Evolutionary conservation across 345 rosid species (phyloP).

Genomic region (Populus davidiana): DNA sequence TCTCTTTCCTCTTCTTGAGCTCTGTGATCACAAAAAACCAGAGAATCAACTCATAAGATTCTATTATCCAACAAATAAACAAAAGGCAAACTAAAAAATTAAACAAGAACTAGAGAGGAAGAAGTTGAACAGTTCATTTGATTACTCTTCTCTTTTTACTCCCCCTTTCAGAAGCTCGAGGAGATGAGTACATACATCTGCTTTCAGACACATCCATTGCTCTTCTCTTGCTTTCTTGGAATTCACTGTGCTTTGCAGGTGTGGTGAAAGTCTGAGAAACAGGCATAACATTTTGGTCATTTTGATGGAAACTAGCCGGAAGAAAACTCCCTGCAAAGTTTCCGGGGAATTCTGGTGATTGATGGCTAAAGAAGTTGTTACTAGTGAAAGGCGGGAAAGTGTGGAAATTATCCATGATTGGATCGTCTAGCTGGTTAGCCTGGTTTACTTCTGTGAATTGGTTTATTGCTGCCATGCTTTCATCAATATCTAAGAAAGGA

Average conservation of each 20-base stretch:
- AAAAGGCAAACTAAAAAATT: background rate
- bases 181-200: constrained; percentile 33
- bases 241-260: constrained; percentile 30
- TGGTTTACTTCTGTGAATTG: constrained; percentile 36
- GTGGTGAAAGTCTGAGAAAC: constrained; percentile 18
- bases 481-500: constrained; percentile 33
- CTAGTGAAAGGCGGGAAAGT: constrained; percentile 32
- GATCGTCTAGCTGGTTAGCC: constrained; percentile 15
- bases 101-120: background rate
- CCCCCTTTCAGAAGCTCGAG: constrained; percentile 35
- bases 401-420: constrained; percentile 31
- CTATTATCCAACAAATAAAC: background rate
- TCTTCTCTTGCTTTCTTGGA: constrained; percentile 40
- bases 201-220: constrained; percentile 31
- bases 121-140: background rate
- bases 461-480: constrained; percentile 29
- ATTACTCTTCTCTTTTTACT: constrained; percentile 38
- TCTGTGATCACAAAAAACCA: constrained; percentile 21
- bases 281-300: constrained; percentile 26
- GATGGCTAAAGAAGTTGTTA: constrained; percentile 40
- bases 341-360: constrained; percentile 29
- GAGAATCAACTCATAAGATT: background rate
- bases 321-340: constrained; percentile 22
- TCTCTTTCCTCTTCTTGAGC: constrained; percentile 48
- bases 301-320: constrained; percentile 19